Evolutionary conservation across 495 filamentous ascomycete species (phyloP), one percentile per base, ranked within the genome.

Genomic region (Aspergillus steynii): DNA sequence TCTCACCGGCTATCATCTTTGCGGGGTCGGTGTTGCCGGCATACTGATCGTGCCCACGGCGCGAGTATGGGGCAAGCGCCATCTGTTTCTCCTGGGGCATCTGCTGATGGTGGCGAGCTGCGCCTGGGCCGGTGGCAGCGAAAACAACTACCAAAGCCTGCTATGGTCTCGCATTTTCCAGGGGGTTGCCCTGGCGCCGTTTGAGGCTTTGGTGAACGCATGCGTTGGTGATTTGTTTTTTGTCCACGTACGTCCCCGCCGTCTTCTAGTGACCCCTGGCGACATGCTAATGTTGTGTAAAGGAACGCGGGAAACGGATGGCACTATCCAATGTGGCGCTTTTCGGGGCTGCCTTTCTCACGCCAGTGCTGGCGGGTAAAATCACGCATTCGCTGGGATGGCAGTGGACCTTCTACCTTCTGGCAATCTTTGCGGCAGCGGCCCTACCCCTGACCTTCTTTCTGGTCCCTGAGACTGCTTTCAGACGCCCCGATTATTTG

Each of bases 291-390:
- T 60, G 42, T 28, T 29, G 20, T 50, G 37, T 15, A 49, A 60
- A 91, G 85, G 79, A 94, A 80, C 82, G 92, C 34, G 93, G 93
- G 28, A 90, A 87, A 68, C 84, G 93, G 51, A 97, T 97, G 93
- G 93, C 93, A 9, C 77, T 96, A 32, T 88, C 88, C 10, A 97
- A 96, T 71, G 83, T 97, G 53, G 86, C 93, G 3, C 81, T 96
- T 9, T 97, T 96, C 70, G 93, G 93, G 1, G 91, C 92, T 5
- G 91, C 93, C 4, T 97, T 97, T 67, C 88, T 96, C 69, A 96
- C 93, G 0, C 93, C 92, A 0, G 91, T 96, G 29, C 73, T 94
- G 9, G 92, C 93, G 1, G 93, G 93, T 34, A 93, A 90, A 69
- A 93, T 96, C 61, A 93, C 92, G 26, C 75, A 82, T 50, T 79